phyloP scores from a whole-genome alignment of 192 early-diverging fungal genomes.

The Coemansia sp. region DNA sequence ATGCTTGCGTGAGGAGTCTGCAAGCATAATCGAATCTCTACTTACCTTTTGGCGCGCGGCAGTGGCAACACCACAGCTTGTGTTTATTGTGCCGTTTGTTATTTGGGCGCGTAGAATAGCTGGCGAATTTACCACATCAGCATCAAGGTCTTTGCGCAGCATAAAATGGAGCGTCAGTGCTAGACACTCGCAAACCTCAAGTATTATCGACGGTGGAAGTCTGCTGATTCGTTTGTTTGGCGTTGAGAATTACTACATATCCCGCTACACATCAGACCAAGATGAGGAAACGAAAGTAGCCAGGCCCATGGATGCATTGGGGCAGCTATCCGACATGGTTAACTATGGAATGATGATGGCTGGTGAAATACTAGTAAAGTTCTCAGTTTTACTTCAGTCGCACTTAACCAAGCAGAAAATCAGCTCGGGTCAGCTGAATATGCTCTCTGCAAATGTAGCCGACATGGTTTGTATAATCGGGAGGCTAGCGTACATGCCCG shows the following conservation, averaged over 20 bases:
- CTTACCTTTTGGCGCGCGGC: neutral
- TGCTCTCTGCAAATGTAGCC: neutral
- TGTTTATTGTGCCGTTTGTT: conserved; percentile 15
- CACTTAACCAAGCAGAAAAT: conserved; percentile 1
- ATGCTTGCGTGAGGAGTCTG: neutral
- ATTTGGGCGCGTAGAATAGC: neutral
- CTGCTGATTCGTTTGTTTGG: conserved; percentile 70
- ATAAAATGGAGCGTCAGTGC: neutral
- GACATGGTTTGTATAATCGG: neutral
- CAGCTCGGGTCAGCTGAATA: neutral
- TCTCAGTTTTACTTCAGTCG: conserved; percentile 16
- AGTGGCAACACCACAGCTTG: conserved; percentile 11
- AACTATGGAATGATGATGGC: conserved; percentile 46
- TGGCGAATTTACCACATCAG: neutral
- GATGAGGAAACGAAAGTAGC: conserved; percentile 62
- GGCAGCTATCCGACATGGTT: conserved; percentile 60
- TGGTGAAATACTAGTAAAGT: conserved; percentile 21
- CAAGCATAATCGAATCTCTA: neutral
- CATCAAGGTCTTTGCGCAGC: neutral
- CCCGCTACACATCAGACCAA: conserved; percentile 55
- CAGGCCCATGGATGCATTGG: conserved; percentile 61
- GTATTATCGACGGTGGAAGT: conserved; percentile 61
- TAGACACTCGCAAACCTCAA: neutral
- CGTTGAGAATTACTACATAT: conserved; percentile 59
- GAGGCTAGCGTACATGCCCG: neutral